These are phyloP conservation scores for Trypanosoma scelopori DNA, from an alignment of 208 protist genomes.

Conservation along the genomic window DNA sequence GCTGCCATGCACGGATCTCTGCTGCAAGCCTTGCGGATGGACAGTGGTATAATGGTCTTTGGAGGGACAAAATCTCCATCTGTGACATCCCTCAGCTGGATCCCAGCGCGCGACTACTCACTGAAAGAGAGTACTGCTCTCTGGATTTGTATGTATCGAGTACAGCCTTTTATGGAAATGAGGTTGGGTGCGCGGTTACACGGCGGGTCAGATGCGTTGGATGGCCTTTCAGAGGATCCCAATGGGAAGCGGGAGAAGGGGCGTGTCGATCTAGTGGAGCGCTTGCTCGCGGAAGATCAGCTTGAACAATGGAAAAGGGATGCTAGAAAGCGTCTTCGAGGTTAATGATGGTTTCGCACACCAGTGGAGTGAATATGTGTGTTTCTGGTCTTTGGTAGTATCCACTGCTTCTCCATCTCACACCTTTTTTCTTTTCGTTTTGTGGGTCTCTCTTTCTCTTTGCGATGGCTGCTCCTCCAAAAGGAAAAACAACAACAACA, in stretches of 20 bases:
- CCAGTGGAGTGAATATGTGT: background rate
- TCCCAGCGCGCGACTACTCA: constrained; percentile 34
- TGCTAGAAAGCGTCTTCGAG: constrained; percentile 47
- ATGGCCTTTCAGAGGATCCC: background rate
- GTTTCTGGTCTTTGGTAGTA: background rate
- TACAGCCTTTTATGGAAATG: constrained; percentile 1
- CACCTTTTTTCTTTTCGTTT: too few relatives aligned
- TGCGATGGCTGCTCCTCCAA: too few relatives aligned
- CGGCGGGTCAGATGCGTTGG: background rate
- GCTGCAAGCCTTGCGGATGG: constrained; percentile 25
- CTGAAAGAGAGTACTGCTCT: constrained; percentile 44
- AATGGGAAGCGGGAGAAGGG: background rate
- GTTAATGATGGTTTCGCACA: constrained; percentile 17
- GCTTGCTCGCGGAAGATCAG: constrained; percentile 43
- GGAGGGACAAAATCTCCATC: constrained; percentile 57
- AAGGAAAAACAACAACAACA: too few relatives aligned
- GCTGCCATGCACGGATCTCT: constrained; percentile 62
- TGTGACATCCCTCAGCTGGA: constrained; percentile 42
- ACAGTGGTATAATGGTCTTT: constrained; percentile 19
- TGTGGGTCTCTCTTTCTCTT: too few relatives aligned
- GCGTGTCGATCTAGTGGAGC: constrained; percentile 13
- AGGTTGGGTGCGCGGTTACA: constrained; percentile 9
- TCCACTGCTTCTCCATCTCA: background rate
- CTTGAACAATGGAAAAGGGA: constrained; percentile 51
- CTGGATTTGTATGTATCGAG: constrained; percentile 40